Evolutionary conservation across 176 grass and related monocot species (phyloP), one percentile per base, ranked within the genome.

Genomic region (Dactylis glomerata): DNA sequence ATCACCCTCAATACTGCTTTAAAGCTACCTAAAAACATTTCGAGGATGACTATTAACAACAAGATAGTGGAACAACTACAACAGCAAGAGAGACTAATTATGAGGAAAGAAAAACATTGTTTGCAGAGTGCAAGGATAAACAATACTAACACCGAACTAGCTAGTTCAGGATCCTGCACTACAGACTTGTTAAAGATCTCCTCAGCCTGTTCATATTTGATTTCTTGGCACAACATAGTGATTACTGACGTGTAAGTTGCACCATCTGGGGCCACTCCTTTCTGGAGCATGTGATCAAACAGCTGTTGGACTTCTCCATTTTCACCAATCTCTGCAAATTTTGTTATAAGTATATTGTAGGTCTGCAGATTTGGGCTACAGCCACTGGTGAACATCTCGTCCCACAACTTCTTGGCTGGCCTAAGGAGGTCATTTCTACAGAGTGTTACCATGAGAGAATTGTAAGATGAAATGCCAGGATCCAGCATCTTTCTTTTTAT

Each of bases 371-470:
- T 95, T 82, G 91, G 89, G 76, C 40, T 61, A 85, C 77, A 95
- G 1, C 83, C 89, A 82, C 78, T 85, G 64, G 86, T 88, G 87
- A 98, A 98, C 91, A 98, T 98, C 82, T 98, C 92, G 90, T 98
- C 95, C 92, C 92, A 98, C 73, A 98, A 82, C 71, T 98, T 98
- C 83, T 93, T 98, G 50, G 95, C 92, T 0, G 92, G 95, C 64
- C 95, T 92, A 78, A 95, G 78, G 70, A 95, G 87, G 73, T 95
- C 87, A 78, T 88, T 82, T 92, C 70, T 92, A 71, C 95, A 98
- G 28, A 92, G 81, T 57, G 91, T 42, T 81, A 86, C 90, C 91
- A 98, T 95, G 66, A 98, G 80, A 79, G 84, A 83, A 84, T 98
- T 98, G 75, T 98, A 98, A 14, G 70, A 93, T 14, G 82, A 91